Evolutionary conservation across 2,329 filamentous ascomycete species (phyloP).

Genomic region (Xylaria sp.): DNA sequence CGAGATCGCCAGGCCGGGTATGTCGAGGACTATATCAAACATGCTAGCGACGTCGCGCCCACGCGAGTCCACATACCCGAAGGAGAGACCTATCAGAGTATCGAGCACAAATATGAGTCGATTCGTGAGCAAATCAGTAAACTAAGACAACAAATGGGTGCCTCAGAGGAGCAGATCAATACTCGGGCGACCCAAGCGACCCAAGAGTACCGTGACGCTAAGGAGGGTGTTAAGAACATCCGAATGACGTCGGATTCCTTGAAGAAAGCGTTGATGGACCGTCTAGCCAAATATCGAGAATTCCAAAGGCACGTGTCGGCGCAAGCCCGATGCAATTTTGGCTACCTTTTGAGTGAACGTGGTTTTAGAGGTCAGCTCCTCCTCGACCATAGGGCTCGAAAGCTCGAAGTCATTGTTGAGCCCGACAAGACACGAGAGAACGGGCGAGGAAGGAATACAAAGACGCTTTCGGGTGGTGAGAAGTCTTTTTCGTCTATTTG

Average conservation of each 20-base stretch:
- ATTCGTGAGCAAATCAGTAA: constrained; percentile 69
- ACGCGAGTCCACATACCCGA: constrained; percentile 71
- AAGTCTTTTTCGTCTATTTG: constrained; percentile 99
- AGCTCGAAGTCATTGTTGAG: constrained; percentile 81
- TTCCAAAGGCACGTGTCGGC: constrained; percentile 89
- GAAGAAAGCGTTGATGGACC: constrained; percentile 72
- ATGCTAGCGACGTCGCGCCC: constrained; percentile 65
- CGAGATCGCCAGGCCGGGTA: constrained; percentile 58
- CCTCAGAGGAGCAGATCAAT: constrained; percentile 72
- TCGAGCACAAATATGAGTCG: constrained; percentile 65
- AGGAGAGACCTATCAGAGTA: constrained; percentile 69
- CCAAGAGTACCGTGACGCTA: constrained; percentile 55
- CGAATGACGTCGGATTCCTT: constrained; percentile 56
- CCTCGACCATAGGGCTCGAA: constrained; percentile 79
- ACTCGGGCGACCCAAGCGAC: constrained; percentile 57
- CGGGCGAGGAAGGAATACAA: constrained; percentile 81
- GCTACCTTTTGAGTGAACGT: constrained; percentile 87
- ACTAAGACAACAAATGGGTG: constrained; percentile 69
- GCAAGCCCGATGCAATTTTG: constrained; percentile 87
- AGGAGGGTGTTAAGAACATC: constrained; percentile 59
- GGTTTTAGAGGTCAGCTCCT: constrained; percentile 85
- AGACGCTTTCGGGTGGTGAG: constrained; percentile 93
- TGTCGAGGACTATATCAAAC: constrained; percentile 64
- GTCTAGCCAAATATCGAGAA: constrained; percentile 78
- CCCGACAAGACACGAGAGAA: constrained; percentile 76